phyloP scores from a whole-genome alignment of 176 grass and related monocot genomes.

The Lolium rigidum region DNA sequence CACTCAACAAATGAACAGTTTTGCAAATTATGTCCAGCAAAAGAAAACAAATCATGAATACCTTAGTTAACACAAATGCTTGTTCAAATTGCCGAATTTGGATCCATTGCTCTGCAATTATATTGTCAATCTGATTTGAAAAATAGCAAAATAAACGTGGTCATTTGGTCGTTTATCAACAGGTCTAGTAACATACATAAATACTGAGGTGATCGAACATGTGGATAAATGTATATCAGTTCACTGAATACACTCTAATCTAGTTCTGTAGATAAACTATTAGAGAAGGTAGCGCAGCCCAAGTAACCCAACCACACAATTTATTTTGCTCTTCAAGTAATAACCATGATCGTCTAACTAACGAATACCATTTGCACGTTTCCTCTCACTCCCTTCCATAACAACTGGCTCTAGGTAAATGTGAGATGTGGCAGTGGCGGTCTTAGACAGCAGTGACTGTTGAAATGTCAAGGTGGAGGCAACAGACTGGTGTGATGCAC shows the following conservation, averaged over 20 bases:
- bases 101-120: slow-evolving; percentile 93
- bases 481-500: not conserved
- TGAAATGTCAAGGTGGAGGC: slow-evolving; percentile 17
- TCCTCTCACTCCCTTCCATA: slow-evolving; percentile 1
- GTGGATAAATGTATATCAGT: not conserved
- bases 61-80: slow-evolving; percentile 88
- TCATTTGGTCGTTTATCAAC: slow-evolving; percentile 21
- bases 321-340: slow-evolving; percentile 18
- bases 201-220: slow-evolving; percentile 25
- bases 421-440: not conserved
- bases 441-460: not conserved
- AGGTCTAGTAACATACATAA: slow-evolving; percentile 28
- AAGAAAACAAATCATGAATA: slow-evolving; percentile 45
- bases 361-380: slow-evolving; percentile 8
- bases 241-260: not conserved
- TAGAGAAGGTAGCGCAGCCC: not conserved
- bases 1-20: slow-evolving; percentile 37
- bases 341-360: slow-evolving; percentile 30
- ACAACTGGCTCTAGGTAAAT: not conserved
- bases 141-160: slow-evolving; percentile 19
- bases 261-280: slow-evolving; percentile 6
- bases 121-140: slow-evolving; percentile 76
- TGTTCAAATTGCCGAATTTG: slow-evolving; percentile 91
- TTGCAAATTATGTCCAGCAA: slow-evolving; percentile 26
- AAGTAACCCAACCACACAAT: not conserved